Evolutionary conservation across 2,329 filamentous ascomycete species (phyloP).

Genomic region (Parastagonospora avenae): DNA sequence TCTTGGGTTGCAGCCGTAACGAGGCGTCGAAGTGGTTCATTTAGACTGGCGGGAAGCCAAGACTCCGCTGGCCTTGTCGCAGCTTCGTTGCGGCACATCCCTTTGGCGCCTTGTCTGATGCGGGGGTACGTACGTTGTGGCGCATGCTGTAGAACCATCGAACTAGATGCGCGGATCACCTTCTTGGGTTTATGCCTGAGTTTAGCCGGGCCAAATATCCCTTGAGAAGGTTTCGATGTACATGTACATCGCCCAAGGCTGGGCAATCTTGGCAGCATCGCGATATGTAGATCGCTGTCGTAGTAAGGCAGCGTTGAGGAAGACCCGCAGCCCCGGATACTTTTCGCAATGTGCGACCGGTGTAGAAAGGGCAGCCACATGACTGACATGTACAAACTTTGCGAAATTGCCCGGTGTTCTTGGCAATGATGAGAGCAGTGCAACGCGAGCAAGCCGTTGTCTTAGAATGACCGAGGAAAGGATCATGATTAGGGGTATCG

Average conservation of each 20-base stretch:
- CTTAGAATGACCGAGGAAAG: neutral
- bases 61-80: conserved; percentile 18
- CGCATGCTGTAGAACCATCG: neutral
- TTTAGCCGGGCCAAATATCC: neutral
- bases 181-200: neutral
- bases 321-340: neutral
- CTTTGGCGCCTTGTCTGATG: conserved; percentile 1
- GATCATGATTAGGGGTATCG: neutral
- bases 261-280: conserved; percentile 14
- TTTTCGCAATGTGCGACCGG: conserved; percentile 1
- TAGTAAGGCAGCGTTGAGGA: conserved; percentile 1
- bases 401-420: neutral
- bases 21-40: conserved; percentile 2
- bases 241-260: conserved; percentile 12
- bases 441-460: neutral
- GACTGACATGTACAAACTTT: neutral
- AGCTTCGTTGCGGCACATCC: conserved; percentile 9
- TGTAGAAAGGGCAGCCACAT: neutral
- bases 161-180: neutral
- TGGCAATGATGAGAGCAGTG: neutral
- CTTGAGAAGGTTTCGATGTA: conserved; percentile 7
- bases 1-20: conserved; percentile 11
- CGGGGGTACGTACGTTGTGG: conserved; percentile 5
- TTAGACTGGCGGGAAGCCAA: conserved; percentile 19
- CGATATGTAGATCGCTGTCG: conserved; percentile 13